Evolutionary conservation across 495 filamentous ascomycete genomes (phyloP).

Genomic region (Talaromyces stipitatus): DNA sequence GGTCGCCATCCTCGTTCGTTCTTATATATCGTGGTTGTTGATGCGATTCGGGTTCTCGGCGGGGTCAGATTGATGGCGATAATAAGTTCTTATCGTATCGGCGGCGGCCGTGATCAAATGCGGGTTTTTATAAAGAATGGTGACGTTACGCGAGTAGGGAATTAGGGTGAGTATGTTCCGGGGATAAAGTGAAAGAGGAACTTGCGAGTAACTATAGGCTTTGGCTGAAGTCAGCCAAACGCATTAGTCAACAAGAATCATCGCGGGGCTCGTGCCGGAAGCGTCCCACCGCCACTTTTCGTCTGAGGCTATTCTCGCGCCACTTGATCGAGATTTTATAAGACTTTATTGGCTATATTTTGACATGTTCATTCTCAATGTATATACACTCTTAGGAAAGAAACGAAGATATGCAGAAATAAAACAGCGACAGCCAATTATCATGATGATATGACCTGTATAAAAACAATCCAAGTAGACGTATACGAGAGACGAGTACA

Average conservation of each 20-base stretch:
- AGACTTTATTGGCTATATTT: background rate
- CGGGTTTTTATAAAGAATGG: background rate
- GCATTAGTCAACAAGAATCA: background rate
- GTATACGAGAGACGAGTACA: background rate
- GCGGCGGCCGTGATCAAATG: background rate
- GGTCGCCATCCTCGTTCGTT: conserved; percentile 40
- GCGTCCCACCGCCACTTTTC: conserved; percentile 4
- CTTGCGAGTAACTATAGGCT: background rate
- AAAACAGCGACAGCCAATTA: background rate
- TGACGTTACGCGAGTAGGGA: background rate
- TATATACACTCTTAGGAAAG: background rate
- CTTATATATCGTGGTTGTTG: background rate
- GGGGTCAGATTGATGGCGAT: background rate
- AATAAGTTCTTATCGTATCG: background rate
- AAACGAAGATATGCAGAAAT: background rate
- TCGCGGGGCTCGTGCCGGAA: background rate
- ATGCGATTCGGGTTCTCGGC: background rate
- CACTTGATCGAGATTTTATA: background rate
- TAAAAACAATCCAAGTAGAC: background rate
- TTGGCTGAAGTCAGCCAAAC: background rate
- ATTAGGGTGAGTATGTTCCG: background rate
- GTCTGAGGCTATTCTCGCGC: conserved; percentile 3
- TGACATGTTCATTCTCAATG: background rate
- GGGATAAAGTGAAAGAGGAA: background rate
- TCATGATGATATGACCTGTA: background rate